Evolutionary conservation across 345 rosid genomes (phyloP), one percentile per base, ranked within the genome.

Genomic region (Gynandropsis gynandra): DNA sequence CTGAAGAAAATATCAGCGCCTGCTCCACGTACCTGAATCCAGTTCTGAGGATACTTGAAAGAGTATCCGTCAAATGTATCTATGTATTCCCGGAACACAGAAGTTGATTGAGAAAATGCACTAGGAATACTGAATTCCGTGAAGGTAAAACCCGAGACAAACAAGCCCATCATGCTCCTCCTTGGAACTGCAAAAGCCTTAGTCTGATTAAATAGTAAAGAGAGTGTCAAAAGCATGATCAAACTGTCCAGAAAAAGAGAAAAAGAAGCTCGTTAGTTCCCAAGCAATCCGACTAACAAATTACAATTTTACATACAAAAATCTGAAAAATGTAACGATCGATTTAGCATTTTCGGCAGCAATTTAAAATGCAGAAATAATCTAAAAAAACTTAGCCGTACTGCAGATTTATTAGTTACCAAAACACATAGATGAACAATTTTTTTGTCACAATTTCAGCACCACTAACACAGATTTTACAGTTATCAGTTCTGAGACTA

Each of bases 1-100:
- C 96, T 76, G 73, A 87, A 90, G 77, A 90, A 87, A 54, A 90
- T 82, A 41, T 90, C 96, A 1, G 98, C 98, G 7, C 96, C 98
- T 0, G 95, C 87, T 16, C 95, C 98, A 54, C 82, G 74, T 16
- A 87, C 96, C 63, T 80, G 96, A 48, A 84, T 79, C 98, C 98
- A 84, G 50, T 79, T 87, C 59, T 72, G 72, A 37, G 96, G 98
- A 68, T 87, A 90, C 68, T 74, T 73, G 70, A 90, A 80, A 0
- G 98, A 80, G 63, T 90, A 87, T 12, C 96, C 96, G 72, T 90
- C 96, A 50, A 90, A 90, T 13, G 80, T 74, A 50, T 90, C 98
- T 0, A 87, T 80, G 72, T 82, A 79, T 59, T 90, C 98, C 62
- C 85, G 66, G 60, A 84, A 77, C 18, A 65, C 81, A 20, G 74